A percentile compares a stretch with the other conserved stretches of the same genome.
Conservation (phyloP, 2,329 filamentous ascomycete species). For the Pleoardoris graminearum region DNA sequence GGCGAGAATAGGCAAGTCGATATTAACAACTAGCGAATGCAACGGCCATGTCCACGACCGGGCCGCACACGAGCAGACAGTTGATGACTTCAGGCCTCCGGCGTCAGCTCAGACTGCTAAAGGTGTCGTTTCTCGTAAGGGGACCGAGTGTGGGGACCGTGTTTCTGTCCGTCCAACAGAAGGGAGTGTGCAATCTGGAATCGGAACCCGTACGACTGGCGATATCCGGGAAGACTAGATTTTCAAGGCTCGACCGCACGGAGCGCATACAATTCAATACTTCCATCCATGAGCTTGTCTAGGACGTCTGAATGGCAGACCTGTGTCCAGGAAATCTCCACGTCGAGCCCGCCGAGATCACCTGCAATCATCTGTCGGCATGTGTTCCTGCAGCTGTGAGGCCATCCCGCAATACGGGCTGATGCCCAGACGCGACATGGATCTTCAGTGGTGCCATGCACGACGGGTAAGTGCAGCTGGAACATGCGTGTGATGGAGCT, state of each 20-base stretch:
- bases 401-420: conserved; percentile 38
- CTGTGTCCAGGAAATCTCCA: conserved; percentile 10
- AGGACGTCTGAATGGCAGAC: background rate
- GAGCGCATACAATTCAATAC: too few relatives aligned
- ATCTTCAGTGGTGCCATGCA: conserved; percentile 38
- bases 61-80: conserved; percentile 20
- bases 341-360: conserved; percentile 20
- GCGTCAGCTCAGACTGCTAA: conserved; percentile 19
- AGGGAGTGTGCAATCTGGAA: conserved; percentile 36
- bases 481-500: conserved; percentile 45
- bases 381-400: conserved; percentile 45
- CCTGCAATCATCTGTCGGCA: conserved; percentile 27
- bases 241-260: too few relatives aligned
- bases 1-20: conserved; percentile 26
- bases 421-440: conserved; percentile 19
- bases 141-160: conserved; percentile 37
- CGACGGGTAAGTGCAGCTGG: conserved; percentile 39
- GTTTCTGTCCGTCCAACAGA: conserved; percentile 35
- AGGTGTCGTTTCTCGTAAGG: background rate
- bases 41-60: background rate
- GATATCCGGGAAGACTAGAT: conserved; percentile 16
- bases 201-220: conserved; percentile 29
- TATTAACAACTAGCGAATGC: conserved; percentile 13
- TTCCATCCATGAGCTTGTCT: background rate
- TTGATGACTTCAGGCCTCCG: conserved; percentile 13